A percentile compares a stretch with the other conserved stretches of the same genome.
These are phyloP conservation scores for Pyrenochaeta sp. DNA, from an alignment of 2,329 filamentous ascomycete species.

Conservation along the genomic window DNA sequence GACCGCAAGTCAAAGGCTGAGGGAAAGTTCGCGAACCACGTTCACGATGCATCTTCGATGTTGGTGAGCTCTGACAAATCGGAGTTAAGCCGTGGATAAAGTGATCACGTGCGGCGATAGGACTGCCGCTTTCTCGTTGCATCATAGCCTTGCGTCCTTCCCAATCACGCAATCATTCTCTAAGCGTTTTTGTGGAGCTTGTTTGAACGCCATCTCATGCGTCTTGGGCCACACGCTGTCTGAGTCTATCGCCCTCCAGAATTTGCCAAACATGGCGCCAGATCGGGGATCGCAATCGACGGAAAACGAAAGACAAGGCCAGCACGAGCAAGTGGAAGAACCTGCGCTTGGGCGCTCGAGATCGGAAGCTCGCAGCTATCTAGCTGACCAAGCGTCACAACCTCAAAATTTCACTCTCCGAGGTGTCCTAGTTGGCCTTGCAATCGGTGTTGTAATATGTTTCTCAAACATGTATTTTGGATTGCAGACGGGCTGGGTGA, in stretches of 20 bases:
- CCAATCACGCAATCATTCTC: constrained; percentile 28
- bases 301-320: constrained; percentile 30
- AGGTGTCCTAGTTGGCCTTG: constrained; percentile 78
- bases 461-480: constrained; percentile 99
- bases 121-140: constrained; percentile 16
- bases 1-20: background rate
- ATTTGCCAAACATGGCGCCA: constrained; percentile 40
- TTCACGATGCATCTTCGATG: constrained; percentile 29
- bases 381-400: constrained; percentile 46
- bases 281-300: constrained; percentile 39
- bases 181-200: constrained; percentile 13
- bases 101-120: constrained; percentile 25
- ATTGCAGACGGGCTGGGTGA: constrained; percentile 85
- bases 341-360: constrained; percentile 20
- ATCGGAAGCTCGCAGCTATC: constrained; percentile 27
- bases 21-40: background rate
- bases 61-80: constrained; percentile 38
- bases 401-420: constrained; percentile 82
- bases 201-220: constrained; percentile 5
- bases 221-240: constrained; percentile 21
- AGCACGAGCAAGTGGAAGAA: constrained; percentile 23
- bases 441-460: constrained; percentile 88
- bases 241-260: constrained; percentile 26
- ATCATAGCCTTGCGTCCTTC: constrained; percentile 25
- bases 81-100: constrained; percentile 34